Base-by-base conservation (phyloP, 495 filamentous ascomycete species). In the Podospora pseudopauciseta region DNA sequence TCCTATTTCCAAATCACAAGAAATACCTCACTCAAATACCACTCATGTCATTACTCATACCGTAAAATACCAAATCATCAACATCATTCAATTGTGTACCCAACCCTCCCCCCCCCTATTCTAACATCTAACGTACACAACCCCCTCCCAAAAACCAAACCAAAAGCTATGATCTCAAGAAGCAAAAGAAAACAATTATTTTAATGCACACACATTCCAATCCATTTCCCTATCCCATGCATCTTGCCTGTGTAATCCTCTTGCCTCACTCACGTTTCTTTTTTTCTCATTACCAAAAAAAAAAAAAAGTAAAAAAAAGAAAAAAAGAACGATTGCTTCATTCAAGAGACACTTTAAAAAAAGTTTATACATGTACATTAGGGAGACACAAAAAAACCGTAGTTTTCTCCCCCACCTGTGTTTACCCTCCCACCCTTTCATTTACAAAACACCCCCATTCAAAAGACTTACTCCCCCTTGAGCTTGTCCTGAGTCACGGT, bases 401-500 rank as follows among this genome's bases (percentile, higher is more conserved):
- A 19, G 26, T 15, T 60, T 32, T 32, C 30, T 6, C 2, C 18
- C 28, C 60, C 34, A 32, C 15, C 34, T 6, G 1, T 63, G 30
- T 32, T 18, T 5, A 61, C 26, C 26, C 20, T 4, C 16, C 27
- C n/a, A 0, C 4, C 27, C 67, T 26, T 28, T 26, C 23, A 19
- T 30, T 68, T 20, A 57, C 11, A 53, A 56, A 64, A 55, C 64
- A 34, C 19, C 61, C 44, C 60, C 61, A n/a, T 18, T 32, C 39
- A 11, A 49, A 49, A 13, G 13, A 53, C 75, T 65, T 86, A 90
- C 81, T 90, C 87, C 63, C 88, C 88, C 82, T 91, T 91, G 23
- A 91, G 80, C 79, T 90, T 90, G 70, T 89, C 87, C 77, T 90
- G 88, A 63, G 75, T 84, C 9, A 87, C 84, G 19, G 72, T 73